Conservation (phyloP, 1,284 basidiomycete genomes). For the Peniophora sp. region DNA sequence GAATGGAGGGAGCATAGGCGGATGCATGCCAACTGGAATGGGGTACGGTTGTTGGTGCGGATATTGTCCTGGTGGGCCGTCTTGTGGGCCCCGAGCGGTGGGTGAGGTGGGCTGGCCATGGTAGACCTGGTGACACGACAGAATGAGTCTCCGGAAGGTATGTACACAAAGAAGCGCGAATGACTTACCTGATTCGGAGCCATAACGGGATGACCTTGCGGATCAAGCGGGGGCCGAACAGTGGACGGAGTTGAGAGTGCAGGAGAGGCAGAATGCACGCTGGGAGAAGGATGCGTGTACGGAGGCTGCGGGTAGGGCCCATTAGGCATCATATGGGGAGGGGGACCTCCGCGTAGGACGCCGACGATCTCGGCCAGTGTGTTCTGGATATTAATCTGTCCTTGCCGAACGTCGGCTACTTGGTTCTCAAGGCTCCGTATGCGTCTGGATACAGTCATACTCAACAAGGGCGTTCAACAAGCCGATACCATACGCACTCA, state of each 20-base stretch:
- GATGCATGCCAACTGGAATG: conserved; percentile 20
- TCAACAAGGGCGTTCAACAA: conserved; percentile 8
- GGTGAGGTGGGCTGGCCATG: conserved; percentile 12
- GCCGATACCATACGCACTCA: conserved; percentile 52
- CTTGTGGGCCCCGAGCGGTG: conserved; percentile 3
- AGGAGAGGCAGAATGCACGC: conserved; percentile 50
- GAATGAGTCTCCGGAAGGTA: conserved; percentile 8
- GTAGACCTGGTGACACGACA: conserved; percentile 18
- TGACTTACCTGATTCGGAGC: conserved; percentile 11
- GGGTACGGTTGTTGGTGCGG: conserved; percentile 13
- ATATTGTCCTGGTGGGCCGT: conserved; percentile 9
- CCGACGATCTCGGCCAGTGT: conserved; percentile 72
- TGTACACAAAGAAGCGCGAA: neutral
- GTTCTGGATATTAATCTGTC: conserved; percentile 64
- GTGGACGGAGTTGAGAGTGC: conserved; percentile 50
- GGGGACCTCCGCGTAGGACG: conserved; percentile 47
- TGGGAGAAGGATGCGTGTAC: conserved; percentile 56
- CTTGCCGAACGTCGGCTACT: conserved; percentile 68
- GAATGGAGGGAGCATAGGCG: conserved; percentile 60
- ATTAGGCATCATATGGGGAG: conserved; percentile 27
- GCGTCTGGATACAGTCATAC: conserved; percentile 43
- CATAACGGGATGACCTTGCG: conserved; percentile 14
- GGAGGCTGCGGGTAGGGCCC: conserved; percentile 35
- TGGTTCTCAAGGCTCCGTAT: conserved; percentile 80
- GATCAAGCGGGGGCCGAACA: conserved; percentile 28